These are phyloP conservation scores for Fusarium goolgardi DNA, from an alignment of 2,329 filamentous ascomycete genomes.

Conservation along the genomic window DNA sequence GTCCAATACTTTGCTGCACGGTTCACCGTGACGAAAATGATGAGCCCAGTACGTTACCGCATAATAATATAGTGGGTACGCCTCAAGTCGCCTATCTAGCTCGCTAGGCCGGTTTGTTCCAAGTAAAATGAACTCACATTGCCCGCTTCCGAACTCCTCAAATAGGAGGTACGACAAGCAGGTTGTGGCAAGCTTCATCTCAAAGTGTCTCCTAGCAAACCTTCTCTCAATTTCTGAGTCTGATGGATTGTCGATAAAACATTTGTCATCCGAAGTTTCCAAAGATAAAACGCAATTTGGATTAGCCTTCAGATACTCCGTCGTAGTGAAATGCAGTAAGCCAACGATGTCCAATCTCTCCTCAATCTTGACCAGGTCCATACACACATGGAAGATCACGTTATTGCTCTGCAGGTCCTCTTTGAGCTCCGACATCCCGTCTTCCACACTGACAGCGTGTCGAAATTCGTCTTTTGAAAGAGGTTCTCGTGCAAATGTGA, in stretches of 20 bases:
- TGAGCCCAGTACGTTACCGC: not conserved
- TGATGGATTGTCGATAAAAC: not conserved
- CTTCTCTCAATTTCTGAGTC: not conserved
- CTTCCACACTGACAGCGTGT: not conserved
- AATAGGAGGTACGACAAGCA: not conserved
- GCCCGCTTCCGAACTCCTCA: not conserved
- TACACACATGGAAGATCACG: not conserved
- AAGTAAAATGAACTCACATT: too few species aligned
- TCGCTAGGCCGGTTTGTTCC: too few species aligned
- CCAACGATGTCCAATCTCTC: accelerated
- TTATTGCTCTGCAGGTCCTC: not conserved
- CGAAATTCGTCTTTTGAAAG: accelerated
- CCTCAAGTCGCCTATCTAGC: not conserved
- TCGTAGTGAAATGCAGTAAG: not conserved
- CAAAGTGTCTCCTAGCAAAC: not conserved
- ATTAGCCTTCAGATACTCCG: not conserved
- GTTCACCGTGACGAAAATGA: not conserved
- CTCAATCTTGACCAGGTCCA: not conserved
- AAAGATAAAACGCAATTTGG: not conserved
- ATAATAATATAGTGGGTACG: not conserved
- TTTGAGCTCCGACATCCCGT: not conserved
- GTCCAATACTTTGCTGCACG: not conserved
- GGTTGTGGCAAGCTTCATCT: not conserved
- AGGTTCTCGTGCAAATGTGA: not conserved
- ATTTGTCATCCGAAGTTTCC: accelerated